Percentiles rank a stretch among this genome's conserved stretches.
Evolutionary conservation across 2,329 filamentous ascomycete species (phyloP).

Genomic region (Epichloe gansuensis): DNA sequence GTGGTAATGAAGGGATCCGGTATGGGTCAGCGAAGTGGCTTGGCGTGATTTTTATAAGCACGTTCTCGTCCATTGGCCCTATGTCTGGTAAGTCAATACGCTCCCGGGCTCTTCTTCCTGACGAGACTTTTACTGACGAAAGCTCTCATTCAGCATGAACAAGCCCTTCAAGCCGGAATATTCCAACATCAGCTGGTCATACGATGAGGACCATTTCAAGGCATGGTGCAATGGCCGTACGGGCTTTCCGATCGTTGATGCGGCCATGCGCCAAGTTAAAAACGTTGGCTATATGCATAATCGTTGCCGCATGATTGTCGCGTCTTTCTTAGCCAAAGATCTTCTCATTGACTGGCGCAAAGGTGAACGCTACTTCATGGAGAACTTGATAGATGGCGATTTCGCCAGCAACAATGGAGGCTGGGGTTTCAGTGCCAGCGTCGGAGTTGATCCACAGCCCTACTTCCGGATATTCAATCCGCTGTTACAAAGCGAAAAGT

Average conservation of each 20-base stretch:
- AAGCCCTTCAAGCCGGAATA: constrained; percentile 69
- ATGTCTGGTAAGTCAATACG: constrained; percentile 47
- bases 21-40: constrained; percentile 73
- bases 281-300: constrained; percentile 72
- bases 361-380: constrained; percentile 76
- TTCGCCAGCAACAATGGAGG: constrained; percentile 65
- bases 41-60: constrained; percentile 87
- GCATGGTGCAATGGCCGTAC: constrained; percentile 67
- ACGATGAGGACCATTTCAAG: constrained; percentile 53
- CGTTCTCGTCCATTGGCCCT: constrained; percentile 75
- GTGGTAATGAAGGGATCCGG: constrained; percentile 52
- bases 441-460: constrained; percentile 73
- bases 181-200: constrained; percentile 73
- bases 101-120: neutral
- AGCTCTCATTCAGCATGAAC: constrained; percentile 33
- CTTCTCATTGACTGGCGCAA: constrained; percentile 73
- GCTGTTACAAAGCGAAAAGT: constrained; percentile 72
- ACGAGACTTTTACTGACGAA: neutral
- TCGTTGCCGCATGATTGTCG: constrained; percentile 71
- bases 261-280: constrained; percentile 69
- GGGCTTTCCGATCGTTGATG: constrained; percentile 75
- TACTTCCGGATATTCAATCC: constrained; percentile 92
- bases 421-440: constrained; percentile 46
- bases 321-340: constrained; percentile 71
- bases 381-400: constrained; percentile 65